Evolutionary conservation across 441 rosid species (phyloP).

Genomic region (Pelargonium citronellum): DNA sequence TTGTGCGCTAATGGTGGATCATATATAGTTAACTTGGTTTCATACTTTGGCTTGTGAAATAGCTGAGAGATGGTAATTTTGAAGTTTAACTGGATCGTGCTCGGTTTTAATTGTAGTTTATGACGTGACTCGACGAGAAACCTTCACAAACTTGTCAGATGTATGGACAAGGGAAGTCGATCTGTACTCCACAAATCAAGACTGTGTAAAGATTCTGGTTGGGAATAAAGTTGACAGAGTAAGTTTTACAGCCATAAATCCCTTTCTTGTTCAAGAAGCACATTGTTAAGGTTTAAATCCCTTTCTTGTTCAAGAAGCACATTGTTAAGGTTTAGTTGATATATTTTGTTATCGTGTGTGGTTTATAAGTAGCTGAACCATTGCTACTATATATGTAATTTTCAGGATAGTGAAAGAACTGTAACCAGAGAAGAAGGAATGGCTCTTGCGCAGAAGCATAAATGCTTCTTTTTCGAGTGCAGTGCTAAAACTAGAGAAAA

Average conservation of each 20-base stretch:
- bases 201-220: slow-evolving; percentile 70
- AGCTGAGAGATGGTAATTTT: neutral
- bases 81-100: neutral
- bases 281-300: too few species aligned
- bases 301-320: too few species aligned
- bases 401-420: slow-evolving; percentile 56
- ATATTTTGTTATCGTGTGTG: neutral
- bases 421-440: slow-evolving; percentile 61
- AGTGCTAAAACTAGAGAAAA: slow-evolving; percentile 64
- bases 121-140: slow-evolving; percentile 64
- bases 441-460: slow-evolving; percentile 50
- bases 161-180: slow-evolving; percentile 76
- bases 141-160: slow-evolving; percentile 62
- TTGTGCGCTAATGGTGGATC: too few species aligned
- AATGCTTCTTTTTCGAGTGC: slow-evolving; percentile 56
- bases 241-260: neutral
- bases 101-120: slow-evolving; percentile 34
- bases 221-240: slow-evolving; percentile 76
- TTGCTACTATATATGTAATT: slow-evolving; percentile 10
- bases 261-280: neutral
- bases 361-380: neutral
- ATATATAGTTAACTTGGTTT: too few species aligned
- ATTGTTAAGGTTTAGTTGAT: neutral
- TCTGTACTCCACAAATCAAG: slow-evolving; percentile 63
- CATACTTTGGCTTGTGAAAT: too few species aligned